Evolutionary conservation across 169 alveolate genomes (phyloP).

Genomic region (Plasmodium relictum): DNA sequence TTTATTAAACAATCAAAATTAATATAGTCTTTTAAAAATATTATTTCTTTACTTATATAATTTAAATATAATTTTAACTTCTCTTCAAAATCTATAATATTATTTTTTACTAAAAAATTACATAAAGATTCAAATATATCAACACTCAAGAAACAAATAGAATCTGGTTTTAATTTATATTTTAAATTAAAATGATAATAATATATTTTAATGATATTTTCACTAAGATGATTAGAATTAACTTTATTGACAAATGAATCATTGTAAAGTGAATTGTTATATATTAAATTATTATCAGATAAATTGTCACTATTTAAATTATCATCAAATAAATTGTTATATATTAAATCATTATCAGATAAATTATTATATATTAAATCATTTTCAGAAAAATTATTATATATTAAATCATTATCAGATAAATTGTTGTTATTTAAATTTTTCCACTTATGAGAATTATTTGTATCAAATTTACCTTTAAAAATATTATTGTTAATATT

Average conservation of each 20-base stretch:
- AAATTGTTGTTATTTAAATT: too few relatives aligned
- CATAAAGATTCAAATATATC: conserved; percentile 58
- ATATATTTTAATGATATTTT: not conserved
- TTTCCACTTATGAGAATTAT: too few relatives aligned
- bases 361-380: too few relatives aligned
- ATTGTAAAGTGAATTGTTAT: too few relatives aligned
- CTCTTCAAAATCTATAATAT: conserved; percentile 32
- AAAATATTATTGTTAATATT: not conserved
- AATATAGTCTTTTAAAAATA: conserved; percentile 37
- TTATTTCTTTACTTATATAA: conserved; percentile 55
- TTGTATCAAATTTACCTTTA: not conserved
- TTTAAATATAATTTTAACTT: conserved; percentile 36
- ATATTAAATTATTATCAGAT: not conserved
- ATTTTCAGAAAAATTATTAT: too few relatives aligned
- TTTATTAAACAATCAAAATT: conserved; percentile 43
- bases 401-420: too few relatives aligned
- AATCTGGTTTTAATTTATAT: conserved; percentile 9
- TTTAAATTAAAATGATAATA: not conserved
- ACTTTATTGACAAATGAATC: too few relatives aligned
- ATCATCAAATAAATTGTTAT: too few relatives aligned
- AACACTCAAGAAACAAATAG: conserved; percentile 38
- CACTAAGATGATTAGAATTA: not conserved
- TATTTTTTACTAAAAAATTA: conserved; percentile 27
- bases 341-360: too few relatives aligned
- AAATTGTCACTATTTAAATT: too few relatives aligned